These are phyloP conservation scores for Metschnikowia lunata DNA, from an alignment of 805 yeast genomes.

Conservation along the genomic window DNA sequence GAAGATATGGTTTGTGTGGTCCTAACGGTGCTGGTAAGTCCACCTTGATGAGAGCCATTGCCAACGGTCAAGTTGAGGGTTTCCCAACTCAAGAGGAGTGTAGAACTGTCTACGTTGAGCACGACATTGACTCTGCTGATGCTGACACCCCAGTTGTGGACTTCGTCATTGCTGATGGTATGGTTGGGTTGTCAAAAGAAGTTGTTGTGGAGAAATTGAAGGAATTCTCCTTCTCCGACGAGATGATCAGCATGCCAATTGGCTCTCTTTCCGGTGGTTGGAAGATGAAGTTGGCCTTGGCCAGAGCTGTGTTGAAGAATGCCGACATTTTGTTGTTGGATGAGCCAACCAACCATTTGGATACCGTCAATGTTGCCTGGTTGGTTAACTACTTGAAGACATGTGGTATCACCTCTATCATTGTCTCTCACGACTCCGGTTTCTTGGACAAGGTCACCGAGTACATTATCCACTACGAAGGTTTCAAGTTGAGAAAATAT, in stretches of 20 bases:
- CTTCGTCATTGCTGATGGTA: conserved; percentile 82
- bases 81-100: conserved; percentile 99
- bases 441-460: conserved; percentile 96
- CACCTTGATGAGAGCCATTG: conserved; percentile 88
- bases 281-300: conserved; percentile 99
- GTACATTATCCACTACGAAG: conserved; percentile 99
- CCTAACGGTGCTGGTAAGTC: conserved; percentile 53
- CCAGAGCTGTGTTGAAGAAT: conserved; percentile 98
- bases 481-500: conserved; percentile 99
- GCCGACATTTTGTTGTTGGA: conserved; percentile 96
- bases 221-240: conserved; percentile 92
- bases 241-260: conserved; percentile 91
- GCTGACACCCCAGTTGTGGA: conserved; percentile 93
- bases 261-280: conserved; percentile 99
- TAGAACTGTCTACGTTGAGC: conserved; percentile 99
- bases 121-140: conserved; percentile 97
- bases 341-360: conserved; percentile 99
- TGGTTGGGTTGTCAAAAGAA: conserved; percentile 67
- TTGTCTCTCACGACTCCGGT: conserved; percentile 99
- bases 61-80: conserved; percentile 98
- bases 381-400: conserved; percentile 98
- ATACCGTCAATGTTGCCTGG: conserved; percentile 99
- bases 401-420: conserved; percentile 97
- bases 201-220: conserved; percentile 68
- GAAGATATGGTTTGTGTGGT: conserved; percentile 96